Base-by-base conservation (phyloP, 495 filamentous ascomycete genomes). In the Hypoxylon lienhwacheense region DNA sequence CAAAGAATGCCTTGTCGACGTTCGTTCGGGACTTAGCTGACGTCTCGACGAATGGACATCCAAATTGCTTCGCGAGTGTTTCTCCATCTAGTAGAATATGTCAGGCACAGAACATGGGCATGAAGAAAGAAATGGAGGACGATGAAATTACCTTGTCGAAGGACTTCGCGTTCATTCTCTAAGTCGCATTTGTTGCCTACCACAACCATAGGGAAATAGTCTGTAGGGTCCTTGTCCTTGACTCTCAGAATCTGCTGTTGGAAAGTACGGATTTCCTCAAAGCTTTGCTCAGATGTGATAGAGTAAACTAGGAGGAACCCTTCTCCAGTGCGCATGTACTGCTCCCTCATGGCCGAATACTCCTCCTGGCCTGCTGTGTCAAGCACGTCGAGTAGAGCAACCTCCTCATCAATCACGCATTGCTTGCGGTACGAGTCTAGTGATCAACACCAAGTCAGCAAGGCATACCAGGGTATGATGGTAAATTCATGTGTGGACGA, bases 111-210 rank as follows among this genome's bases (percentile, higher is more conserved):
- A 26, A 8, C 3, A 36, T 17, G n/a, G n/a, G n/a, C n/a, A n/a
- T n/a, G n/a, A 31, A 54, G 15, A 7, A 21, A 14, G 53, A 47
- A 3, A 10, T 19, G 14, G 5, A 43, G 15, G 1, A 10, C 17
- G 6, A 36, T 47, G 61, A 82, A 43, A n/a, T n/a, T 80, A 97
- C 93, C 92, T 83, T 93, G 85, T 71, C 87, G 85, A 42, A 88
- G 84, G 51, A 98, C 93, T 58, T 89, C 86, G 53, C 93, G 81
- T 72, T 98, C 93, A 61, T 77, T 77, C 58, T 97, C 93, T 68
- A 98, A 76, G 86, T 98, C 93, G 70, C 91, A 96, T 80, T 98
- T 98, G 81, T 98, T 98, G 53, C 89, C 93, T n/a, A 97, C 95
- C 6, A 98, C 90, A 47, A 97, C 96, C 75, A 98, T 96, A 57